A percentile compares a stretch with the other conserved stretches of the same genome.
phyloP scores from a whole-genome alignment of 371 early-diverging fungal species.

The Mortierella sp. region DNA sequence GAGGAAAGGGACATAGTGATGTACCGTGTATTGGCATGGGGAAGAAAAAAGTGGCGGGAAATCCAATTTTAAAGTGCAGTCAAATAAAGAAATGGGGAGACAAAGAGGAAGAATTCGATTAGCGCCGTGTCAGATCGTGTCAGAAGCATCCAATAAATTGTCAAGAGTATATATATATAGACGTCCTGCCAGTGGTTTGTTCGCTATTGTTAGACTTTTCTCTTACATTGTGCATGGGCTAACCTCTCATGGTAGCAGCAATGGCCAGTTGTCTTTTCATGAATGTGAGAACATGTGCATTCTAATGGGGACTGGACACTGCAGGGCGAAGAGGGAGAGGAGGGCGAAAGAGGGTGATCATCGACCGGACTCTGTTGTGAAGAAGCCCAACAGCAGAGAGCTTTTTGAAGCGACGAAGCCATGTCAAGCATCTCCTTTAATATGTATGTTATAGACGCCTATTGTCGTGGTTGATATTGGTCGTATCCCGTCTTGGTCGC shows the following conservation, averaged over 20 bases:
- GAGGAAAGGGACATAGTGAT: too few species aligned
- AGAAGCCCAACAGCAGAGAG: constrained; percentile 48
- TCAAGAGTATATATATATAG: too few species aligned
- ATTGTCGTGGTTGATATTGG: not conserved
- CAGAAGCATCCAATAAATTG: not conserved
- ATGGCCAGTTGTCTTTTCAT: constrained; percentile 1
- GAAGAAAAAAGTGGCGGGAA: not conserved
- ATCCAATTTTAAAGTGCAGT: too few species aligned
- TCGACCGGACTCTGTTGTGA: constrained; percentile 53
- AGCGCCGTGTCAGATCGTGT: too few species aligned
- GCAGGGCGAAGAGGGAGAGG: constrained; percentile 37
- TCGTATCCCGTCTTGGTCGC: too few species aligned
- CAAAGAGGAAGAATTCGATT: not conserved
- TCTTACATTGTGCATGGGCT: constrained; percentile 20
- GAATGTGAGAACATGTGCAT: constrained; percentile 20
- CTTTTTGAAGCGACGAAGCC: constrained; percentile 39
- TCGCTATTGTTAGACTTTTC: too few species aligned
- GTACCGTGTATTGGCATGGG: too few species aligned
- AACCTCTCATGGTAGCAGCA: constrained; percentile 22
- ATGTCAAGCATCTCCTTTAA: constrained; percentile 34
- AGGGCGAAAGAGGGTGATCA: constrained; percentile 25
- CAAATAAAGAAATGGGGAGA: too few species aligned
- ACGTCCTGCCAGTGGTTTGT: not conserved
- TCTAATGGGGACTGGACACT: constrained; percentile 13
- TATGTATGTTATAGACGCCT: not conserved